A percentile compares a stretch with the other conserved stretches of the same genome.
These are phyloP conservation scores for Toxoplasma gondii DNA, from an alignment of 169 alveolate species.

Conservation along the genomic window DNA sequence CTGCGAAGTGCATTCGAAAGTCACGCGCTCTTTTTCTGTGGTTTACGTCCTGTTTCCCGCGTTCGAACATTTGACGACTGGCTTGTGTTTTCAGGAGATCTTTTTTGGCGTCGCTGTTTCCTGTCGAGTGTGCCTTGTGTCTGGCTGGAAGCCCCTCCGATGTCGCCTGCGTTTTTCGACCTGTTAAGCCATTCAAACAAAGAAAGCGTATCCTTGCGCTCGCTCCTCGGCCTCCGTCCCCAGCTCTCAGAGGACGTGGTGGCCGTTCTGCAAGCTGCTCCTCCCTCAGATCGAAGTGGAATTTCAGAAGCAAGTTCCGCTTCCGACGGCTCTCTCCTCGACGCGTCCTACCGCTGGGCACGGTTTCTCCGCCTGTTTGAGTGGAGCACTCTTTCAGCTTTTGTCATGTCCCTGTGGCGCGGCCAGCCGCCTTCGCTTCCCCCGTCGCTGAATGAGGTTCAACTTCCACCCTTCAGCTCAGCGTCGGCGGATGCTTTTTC, in stretches of 20 bases:
- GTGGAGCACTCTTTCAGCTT: not conserved
- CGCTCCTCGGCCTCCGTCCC: not conserved
- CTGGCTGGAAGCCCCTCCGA: not conserved
- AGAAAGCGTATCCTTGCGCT: not conserved
- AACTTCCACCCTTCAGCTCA: not conserved
- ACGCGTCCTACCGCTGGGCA: not conserved
- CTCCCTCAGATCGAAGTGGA: not conserved
- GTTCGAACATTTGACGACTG: too few species aligned
- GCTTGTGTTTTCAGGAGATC: not conserved
- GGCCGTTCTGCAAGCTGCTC: not conserved
- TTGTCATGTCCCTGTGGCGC: not conserved
- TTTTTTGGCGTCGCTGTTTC: conserved; percentile 17
- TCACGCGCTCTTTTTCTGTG: too few species aligned
- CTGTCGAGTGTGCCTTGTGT: not conserved
- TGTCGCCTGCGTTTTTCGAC: not conserved
- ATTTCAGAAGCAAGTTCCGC: not conserved
- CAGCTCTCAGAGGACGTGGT: not conserved
- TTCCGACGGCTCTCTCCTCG: not conserved
- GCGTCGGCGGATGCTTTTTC: not conserved
- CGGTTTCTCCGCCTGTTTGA: not conserved
- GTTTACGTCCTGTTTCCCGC: too few species aligned
- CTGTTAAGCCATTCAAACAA: not conserved
- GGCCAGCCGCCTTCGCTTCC: not conserved
- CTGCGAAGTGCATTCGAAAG: too few species aligned
- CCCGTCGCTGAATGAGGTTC: not conserved